Evolutionary conservation across 139 green algal species (phyloP).

Genomic region (Picochlorum sp.): DNA sequence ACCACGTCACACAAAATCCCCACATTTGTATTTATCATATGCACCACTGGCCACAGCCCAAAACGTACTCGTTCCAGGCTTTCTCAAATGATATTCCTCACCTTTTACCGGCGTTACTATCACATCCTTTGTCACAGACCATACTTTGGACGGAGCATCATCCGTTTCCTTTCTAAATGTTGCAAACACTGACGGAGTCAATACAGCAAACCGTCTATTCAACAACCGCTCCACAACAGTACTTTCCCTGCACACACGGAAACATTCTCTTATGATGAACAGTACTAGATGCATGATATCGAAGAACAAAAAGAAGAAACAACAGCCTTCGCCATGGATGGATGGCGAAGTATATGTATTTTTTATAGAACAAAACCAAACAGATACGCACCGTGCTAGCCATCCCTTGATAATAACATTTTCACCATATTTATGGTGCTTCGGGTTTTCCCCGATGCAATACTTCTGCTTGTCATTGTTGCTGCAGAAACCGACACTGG

Average conservation of each 20-base stretch:
- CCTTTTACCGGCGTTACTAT: slow-evolving; percentile 8
- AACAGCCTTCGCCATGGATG: no score
- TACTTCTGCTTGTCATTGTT: no score
- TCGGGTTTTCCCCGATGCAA: no score
- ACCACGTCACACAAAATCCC: slow-evolving; percentile 10
- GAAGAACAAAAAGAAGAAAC: neutral
- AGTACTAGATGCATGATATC: neutral
- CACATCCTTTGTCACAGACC: slow-evolving; percentile 9
- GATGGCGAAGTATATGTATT: no score
- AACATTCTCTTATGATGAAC: no score
- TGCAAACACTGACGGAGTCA: slow-evolving; percentile 15
- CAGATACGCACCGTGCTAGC: neutral
- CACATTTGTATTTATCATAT: slow-evolving; percentile 19
- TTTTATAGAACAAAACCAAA: no score
- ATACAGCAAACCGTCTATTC: slow-evolving; percentile 25
- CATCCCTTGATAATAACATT: no score
- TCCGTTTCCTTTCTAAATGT: slow-evolving; percentile 21
- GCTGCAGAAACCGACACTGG: no score
- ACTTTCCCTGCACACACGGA: slow-evolving; percentile 11
- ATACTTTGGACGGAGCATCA: slow-evolving; percentile 20
- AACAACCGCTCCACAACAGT: slow-evolving; percentile 23
- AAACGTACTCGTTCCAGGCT: slow-evolving; percentile 22
- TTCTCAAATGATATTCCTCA: slow-evolving; percentile 16
- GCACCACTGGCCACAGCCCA: slow-evolving; percentile 21
- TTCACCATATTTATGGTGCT: no score